Conservation (phyloP, 208 protist genomes). For the Crithidia bombi region DNA sequence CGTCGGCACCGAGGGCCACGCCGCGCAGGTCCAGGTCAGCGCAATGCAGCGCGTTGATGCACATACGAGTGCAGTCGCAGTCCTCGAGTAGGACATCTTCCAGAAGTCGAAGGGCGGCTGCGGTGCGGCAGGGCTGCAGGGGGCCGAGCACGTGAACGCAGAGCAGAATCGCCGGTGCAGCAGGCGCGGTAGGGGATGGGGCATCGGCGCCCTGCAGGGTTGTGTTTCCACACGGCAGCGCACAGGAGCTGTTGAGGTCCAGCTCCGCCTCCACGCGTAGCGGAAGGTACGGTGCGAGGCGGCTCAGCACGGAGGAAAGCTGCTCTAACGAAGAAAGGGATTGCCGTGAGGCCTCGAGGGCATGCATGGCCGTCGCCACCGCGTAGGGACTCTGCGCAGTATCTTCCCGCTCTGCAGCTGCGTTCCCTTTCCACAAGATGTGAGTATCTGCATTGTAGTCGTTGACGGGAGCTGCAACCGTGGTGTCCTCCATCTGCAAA, state of each 20-base stretch:
- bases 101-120: slow-evolving; percentile 47
- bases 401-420: background rate
- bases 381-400: background rate
- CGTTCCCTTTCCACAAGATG: background rate
- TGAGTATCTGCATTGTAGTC: background rate
- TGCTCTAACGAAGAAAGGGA: slow-evolving; percentile 45
- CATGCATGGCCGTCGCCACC: slow-evolving; percentile 21
- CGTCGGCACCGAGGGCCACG: background rate
- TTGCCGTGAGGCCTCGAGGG: slow-evolving; percentile 38
- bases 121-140: slow-evolving; percentile 33
- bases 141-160: slow-evolving; percentile 55
- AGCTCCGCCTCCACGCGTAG: slow-evolving; percentile 53
- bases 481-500: background rate
- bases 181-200: background rate
- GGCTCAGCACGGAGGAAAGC: slow-evolving; percentile 37
- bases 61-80: slow-evolving; percentile 38
- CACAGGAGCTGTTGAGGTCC: slow-evolving; percentile 23
- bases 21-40: slow-evolving; percentile 44
- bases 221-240: background rate
- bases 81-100: slow-evolving; percentile 82
- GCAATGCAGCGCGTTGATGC: slow-evolving; percentile 49
- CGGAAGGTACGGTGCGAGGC: slow-evolving; percentile 46
- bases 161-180: slow-evolving; percentile 10
- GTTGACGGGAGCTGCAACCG: background rate
- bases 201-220: background rate